phyloP scores from a whole-genome alignment of 768 basidiomycete species.

The Dendrothele bispora region DNA sequence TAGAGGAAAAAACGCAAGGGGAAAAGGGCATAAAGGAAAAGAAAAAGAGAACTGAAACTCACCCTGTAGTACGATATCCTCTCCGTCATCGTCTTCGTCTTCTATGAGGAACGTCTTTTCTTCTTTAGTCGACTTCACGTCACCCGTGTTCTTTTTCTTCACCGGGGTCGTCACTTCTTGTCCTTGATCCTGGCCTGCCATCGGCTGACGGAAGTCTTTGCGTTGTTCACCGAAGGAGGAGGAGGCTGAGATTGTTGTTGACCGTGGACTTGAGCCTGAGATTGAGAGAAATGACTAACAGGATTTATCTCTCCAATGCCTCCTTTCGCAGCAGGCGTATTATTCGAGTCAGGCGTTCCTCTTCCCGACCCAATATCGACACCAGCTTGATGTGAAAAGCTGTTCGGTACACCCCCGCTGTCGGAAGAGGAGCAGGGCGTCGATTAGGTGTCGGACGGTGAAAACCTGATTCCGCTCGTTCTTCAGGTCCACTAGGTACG shows the following conservation, averaged over 20 bases:
- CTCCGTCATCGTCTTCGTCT: constrained; percentile 14
- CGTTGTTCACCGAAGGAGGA: no score
- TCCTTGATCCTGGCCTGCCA: no score
- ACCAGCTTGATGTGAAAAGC: constrained; percentile 38
- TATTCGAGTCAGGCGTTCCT: constrained; percentile 15
- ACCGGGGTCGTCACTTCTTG: constrained; percentile 4
- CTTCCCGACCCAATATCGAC: constrained; percentile 3
- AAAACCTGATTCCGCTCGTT: no score
- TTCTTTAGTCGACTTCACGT: constrained; percentile 17
- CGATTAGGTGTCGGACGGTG: no score
- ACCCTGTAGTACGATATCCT: no score
- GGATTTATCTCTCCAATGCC: constrained; percentile 11
- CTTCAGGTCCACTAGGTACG: background rate
- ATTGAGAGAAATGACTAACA: constrained; percentile 13
- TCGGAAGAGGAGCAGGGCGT: constrained; percentile 10
- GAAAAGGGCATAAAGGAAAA: background rate
- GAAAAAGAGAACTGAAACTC: no score
- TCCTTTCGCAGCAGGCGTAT: constrained; percentile 16
- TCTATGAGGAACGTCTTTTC: constrained; percentile 36
- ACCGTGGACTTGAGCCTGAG: background rate
- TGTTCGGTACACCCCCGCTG: constrained; percentile 31
- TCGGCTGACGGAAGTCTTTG: no score
- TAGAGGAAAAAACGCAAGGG: no score
- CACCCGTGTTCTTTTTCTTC: constrained; percentile 8
- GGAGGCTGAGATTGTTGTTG: constrained; percentile 5